Evolutionary conservation across 306 rosid genomes (phyloP).

Genomic region (Quercus rubra): DNA sequence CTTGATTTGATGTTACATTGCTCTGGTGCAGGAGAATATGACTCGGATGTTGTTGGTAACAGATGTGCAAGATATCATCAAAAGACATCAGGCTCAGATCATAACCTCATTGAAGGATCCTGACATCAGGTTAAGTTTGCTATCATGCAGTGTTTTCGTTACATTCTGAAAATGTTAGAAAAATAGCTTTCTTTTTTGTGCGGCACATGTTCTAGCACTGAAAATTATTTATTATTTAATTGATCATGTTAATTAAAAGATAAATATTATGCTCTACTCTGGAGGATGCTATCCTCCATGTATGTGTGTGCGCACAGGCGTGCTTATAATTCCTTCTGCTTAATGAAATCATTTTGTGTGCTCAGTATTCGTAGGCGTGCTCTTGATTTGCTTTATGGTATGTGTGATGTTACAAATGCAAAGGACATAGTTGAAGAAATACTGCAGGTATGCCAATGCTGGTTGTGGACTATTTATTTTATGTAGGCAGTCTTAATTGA

Average conservation of each 20-base stretch:
- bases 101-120: slow-evolving; percentile 99
- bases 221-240: neutral
- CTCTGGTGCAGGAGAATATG: slow-evolving; percentile 90
- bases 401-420: slow-evolving; percentile 99
- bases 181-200: neutral
- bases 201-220: neutral
- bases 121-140: slow-evolving; percentile 75
- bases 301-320: neutral
- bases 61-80: slow-evolving; percentile 97
- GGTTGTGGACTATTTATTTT: slow-evolving; percentile 8
- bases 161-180: slow-evolving; percentile 21
- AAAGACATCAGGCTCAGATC: slow-evolving; percentile 98
- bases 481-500: neutral
- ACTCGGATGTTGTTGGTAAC: slow-evolving; percentile 97
- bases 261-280: neutral
- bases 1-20: slow-evolving; percentile 22
- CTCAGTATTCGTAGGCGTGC: slow-evolving; percentile 98
- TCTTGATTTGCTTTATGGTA: slow-evolving; percentile 97
- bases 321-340: slow-evolving; percentile 15
- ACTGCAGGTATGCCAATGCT: slow-evolving; percentile 64
- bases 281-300: neutral
- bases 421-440: slow-evolving; percentile 98
- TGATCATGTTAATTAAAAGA: neutral
- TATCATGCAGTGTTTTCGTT: slow-evolving; percentile 6
- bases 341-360: slow-evolving; percentile 24